A percentile compares a stretch with the other conserved stretches of the same genome.
These are phyloP conservation scores for Ophiostoma ulmi DNA, from an alignment of 2,329 filamentous ascomycete genomes.

Conservation along the genomic window DNA sequence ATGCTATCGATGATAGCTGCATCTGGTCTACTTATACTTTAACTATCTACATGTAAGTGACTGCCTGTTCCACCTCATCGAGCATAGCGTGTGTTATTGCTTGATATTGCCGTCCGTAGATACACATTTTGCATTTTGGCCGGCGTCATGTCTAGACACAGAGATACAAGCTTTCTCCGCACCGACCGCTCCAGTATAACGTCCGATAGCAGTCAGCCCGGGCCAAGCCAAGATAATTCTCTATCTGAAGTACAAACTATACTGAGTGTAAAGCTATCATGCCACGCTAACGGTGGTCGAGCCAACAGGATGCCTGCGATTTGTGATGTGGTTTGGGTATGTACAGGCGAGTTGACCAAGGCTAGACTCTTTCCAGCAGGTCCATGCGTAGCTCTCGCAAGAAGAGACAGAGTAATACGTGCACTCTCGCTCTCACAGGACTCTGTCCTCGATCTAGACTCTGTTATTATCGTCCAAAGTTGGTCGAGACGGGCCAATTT, in stretches of 20 bases:
- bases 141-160: background rate
- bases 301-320: conserved; percentile 12
- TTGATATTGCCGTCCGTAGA: background rate
- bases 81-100: conserved; percentile 1
- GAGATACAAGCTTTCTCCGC: background rate
- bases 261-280: background rate
- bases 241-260: background rate
- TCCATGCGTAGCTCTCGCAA: conserved; percentile 14
- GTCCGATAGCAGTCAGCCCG: background rate
- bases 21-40: conserved; percentile 1
- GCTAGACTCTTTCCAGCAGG: conserved; percentile 19
- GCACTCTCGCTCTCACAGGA: background rate
- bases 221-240: background rate
- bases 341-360: background rate
- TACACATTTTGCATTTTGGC: background rate
- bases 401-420: background rate
- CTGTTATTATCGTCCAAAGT: background rate
- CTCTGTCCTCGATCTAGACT: background rate
- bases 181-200: background rate
- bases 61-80: background rate
- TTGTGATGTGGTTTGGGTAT: conserved; percentile 9
- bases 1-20: background rate
- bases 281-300: background rate
- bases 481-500: background rate
- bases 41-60: background rate